Evolutionary conservation across 1,284 basidiomycete genomes (phyloP), one percentile per base, ranked within the genome.

Genomic region (Hymenochaete sp.): DNA sequence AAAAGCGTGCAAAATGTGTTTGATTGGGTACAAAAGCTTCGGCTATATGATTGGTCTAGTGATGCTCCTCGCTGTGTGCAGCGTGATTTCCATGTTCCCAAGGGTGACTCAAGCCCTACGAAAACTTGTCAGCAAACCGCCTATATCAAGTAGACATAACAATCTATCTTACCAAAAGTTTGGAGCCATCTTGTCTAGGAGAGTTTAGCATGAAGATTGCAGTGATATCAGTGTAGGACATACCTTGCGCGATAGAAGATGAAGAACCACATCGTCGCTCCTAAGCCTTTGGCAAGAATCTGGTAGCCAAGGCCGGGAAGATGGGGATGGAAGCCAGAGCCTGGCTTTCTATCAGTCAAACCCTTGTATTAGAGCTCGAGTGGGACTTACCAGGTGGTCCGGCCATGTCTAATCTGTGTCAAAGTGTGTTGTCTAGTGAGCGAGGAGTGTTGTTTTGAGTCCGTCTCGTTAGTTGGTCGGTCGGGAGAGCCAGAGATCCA

Each of bases 181-280:
- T 70, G 24, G 67, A 51, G 11, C 67, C 69, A 54, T 72, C 70
- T 62, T 71, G 67, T 51, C 69, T 68, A 47, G n/a, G 33, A 22
- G 27, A 32, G 25, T 19, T 14, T 26, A 11, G 32, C 10, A 37
- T 14, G 1, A 10, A 21, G 16, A 27, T 9, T 47, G 31, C 16
- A 24, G 13, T 4, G 22, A 36, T 26, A 22, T 31, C n/a, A 13
- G 29, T 40, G 29, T 26, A 38, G 4, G 13, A 73, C 85, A 62
- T 58, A 93, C 90, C 90, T 73, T 53, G 86, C 82, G 50, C 90
- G 80, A 67, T 93, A 95, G 71, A 95, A 93, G 63, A 95, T 88
- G 73, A 93, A 96, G 79, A 95, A 95, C 90, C 90, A 95, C 91
- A 95, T 95, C 33, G 81, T 78, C 29, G 90, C 91, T 48, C 91